These are phyloP conservation scores for Candida yuanshanica DNA, from an alignment of 805 yeast species.

Conservation along the genomic window DNA sequence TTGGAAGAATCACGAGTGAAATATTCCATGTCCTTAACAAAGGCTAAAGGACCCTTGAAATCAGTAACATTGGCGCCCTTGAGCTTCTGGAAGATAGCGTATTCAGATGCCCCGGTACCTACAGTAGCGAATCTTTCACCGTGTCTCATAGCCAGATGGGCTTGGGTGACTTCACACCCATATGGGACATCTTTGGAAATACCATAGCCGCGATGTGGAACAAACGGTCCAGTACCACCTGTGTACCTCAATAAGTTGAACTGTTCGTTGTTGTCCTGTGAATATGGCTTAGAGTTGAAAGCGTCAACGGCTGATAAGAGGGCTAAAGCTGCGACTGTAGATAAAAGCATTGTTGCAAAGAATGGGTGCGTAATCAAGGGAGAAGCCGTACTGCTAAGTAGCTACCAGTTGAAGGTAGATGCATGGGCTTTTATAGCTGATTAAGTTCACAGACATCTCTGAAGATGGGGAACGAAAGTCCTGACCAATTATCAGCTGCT, in stretches of 20 bases:
- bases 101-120: conserved; percentile 26
- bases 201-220: conserved; percentile 47
- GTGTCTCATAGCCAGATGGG: conserved; percentile 67
- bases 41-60: conserved; percentile 45
- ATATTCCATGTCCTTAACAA: conserved; percentile 49
- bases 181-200: conserved; percentile 42
- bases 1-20: conserved; percentile 36
- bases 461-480: too few species aligned
- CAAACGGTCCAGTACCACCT: conserved; percentile 56
- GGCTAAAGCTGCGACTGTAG: background rate
- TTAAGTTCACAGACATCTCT: too few species aligned
- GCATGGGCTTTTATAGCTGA: too few species aligned
- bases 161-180: conserved; percentile 55
- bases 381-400: too few species aligned
- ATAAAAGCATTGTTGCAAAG: background rate
- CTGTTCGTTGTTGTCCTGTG: conserved; percentile 16
- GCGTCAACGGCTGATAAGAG: background rate
- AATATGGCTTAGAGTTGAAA: conserved; percentile 10
- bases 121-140: conserved; percentile 71
- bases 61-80: conserved; percentile 28
- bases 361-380: too few species aligned
- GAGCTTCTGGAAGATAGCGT: conserved; percentile 28
- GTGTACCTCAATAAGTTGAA: conserved; percentile 34
- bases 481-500: too few species aligned
- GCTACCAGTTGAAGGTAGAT: too few species aligned